Evolutionary conservation across 2,329 filamentous ascomycete genomes (phyloP).

Genomic region (Alternaria postmessia): DNA sequence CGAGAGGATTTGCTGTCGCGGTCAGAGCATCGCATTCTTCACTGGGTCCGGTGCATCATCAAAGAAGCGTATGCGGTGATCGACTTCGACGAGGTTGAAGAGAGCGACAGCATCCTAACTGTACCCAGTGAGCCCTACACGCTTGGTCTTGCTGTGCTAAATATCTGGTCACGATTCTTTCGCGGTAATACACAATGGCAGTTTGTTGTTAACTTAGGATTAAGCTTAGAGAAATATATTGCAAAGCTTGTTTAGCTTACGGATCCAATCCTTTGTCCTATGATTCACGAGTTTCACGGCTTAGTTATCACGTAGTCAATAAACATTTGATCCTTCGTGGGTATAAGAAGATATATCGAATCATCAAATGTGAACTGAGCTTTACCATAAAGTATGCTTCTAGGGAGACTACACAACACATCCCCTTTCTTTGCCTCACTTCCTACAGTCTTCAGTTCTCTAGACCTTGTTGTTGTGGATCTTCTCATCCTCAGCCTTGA

Average conservation of each 20-base stretch:
- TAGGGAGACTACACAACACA: neutral
- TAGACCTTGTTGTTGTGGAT: slow-evolving; percentile 1
- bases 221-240: slow-evolving; percentile 48
- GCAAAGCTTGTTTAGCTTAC: neutral
- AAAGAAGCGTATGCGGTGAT: slow-evolving; percentile 54
- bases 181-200: slow-evolving; percentile 59
- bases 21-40: slow-evolving; percentile 56
- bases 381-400: neutral
- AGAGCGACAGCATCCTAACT: slow-evolving; percentile 13
- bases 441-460: neutral
- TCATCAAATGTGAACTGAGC: neutral
- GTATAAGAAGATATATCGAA: neutral
- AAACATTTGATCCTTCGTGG: neutral
- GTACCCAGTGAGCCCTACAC: slow-evolving; percentile 36
- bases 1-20: slow-evolving; percentile 25
- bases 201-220: slow-evolving; percentile 58
- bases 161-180: slow-evolving; percentile 59
- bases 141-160: slow-evolving; percentile 53
- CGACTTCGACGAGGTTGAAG: slow-evolving; percentile 41
- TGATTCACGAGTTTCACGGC: neutral
- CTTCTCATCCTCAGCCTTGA: slow-evolving; percentile 14
- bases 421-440: neutral
- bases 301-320: neutral
- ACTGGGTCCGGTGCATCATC: slow-evolving; percentile 58
- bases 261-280: neutral